Base-by-base conservation (phyloP, 495 filamentous ascomycete genomes). In the Penicillium cataractarum region DNA sequence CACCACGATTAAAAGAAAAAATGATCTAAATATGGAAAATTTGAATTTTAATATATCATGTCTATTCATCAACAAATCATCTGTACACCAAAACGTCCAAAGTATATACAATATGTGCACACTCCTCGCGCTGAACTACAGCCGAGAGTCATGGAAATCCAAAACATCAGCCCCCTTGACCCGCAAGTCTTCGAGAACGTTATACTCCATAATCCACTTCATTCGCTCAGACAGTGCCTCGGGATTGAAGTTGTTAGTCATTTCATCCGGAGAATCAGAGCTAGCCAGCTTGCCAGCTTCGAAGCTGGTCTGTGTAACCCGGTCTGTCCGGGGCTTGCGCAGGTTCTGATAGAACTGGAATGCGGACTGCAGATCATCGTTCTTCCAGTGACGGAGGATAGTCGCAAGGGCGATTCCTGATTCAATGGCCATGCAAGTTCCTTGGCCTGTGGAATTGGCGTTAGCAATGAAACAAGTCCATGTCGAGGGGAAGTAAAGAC, bases 191-290 rank as follows among this genome's bases (percentile, higher is more conserved):
- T 73, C 71, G 55, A 75, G 54, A 10, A 75, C 69, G 57, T 73
- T 68, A 21, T 73, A 73, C 53, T 75, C 71, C 71, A 75, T 75
- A 40, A 75, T 71, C 71, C 69, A 74, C 61, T 62, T 71, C 71
- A 74, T 74, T 2, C 71, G 69, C 56, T 72, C 71, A 12, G 21
- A 56, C 31, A 74, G 32, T 33, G 61, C 66, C 12, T 65, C 51
- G 1, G 71, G 63, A 24, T 68, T 74, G 57, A 74, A 70, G 12
- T 52, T 65, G 9, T 61, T 32, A 12, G 64, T 63, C 66, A 74
- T 58, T 32, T 66, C 58, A 32, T 70, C 62, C 4, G 71, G 64
- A 0, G 58, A 54, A 26, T 71, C 71, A 3, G 71, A 67, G 57
- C 71, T 74, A n/a, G 69, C 71, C 6, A 74, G 55, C 64, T 66